Percentiles rank a stretch among this genome's conserved stretches.
Evolutionary conservation across 2,329 filamentous ascomycete genomes (phyloP).

Genomic region (Penicillium sp.): DNA sequence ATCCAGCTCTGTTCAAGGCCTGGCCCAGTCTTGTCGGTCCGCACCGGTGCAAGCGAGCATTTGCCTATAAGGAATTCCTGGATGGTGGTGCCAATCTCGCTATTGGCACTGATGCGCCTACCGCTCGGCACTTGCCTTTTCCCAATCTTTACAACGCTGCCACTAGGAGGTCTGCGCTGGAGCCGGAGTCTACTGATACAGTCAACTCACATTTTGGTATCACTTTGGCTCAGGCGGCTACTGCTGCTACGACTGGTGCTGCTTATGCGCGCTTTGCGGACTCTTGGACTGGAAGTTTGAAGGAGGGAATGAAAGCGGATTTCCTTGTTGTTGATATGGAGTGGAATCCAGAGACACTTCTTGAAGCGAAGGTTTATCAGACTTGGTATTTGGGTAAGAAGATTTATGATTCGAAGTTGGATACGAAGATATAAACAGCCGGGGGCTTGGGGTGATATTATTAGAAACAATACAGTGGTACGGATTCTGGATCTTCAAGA

Average conservation of each 20-base stretch:
- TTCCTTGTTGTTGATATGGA: conserved; percentile 48
- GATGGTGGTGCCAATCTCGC: conserved; percentile 48
- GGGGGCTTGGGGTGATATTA: too few species aligned
- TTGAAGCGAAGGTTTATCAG: conserved; percentile 42
- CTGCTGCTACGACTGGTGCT: conserved; percentile 46
- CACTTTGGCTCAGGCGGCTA: conserved; percentile 43
- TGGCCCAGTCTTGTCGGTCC: conserved; percentile 49
- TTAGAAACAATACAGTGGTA: too few species aligned
- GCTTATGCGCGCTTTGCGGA: conserved; percentile 50
- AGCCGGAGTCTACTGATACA: conserved; percentile 38
- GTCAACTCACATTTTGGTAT: conserved; percentile 48
- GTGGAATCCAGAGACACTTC: conserved; percentile 42
- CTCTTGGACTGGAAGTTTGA: conserved; percentile 41
- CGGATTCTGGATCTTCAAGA: too few species aligned
- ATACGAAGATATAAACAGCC: not conserved
- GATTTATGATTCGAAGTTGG: conserved; percentile 24
- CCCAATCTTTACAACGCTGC: conserved; percentile 53
- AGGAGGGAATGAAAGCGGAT: conserved; percentile 43
- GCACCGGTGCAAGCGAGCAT: conserved; percentile 48
- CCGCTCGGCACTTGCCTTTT: conserved; percentile 47
- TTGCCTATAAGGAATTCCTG: conserved; percentile 52
- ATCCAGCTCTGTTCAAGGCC: conserved; percentile 48
- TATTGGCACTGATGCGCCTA: conserved; percentile 52
- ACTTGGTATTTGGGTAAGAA: conserved; percentile 48
- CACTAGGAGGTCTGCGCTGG: conserved; percentile 46